A percentile compares a stretch with the other conserved stretches of the same genome.
Conservation (phyloP, 1,139 yeast species). For the Spathaspora sp. region DNA sequence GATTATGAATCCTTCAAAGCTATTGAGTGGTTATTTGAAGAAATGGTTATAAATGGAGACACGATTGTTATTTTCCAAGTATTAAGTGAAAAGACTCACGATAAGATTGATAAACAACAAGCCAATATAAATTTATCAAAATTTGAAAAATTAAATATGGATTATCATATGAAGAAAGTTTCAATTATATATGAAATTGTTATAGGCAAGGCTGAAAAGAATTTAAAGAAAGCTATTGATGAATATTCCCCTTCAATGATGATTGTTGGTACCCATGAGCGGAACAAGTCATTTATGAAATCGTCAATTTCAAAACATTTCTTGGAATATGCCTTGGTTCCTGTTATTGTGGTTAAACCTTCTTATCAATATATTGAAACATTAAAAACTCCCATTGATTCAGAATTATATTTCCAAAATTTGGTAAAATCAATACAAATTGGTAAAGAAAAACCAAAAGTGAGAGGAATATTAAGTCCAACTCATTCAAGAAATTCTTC, state of each 20-base stretch:
- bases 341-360: conserved; percentile 68
- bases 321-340: conserved; percentile 64
- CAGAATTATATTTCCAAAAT: conserved; percentile 31
- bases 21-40: conserved; percentile 65
- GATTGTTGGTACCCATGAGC: conserved; percentile 60
- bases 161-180: conserved; percentile 40
- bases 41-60: conserved; percentile 63
- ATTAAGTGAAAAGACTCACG: conserved; percentile 42
- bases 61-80: conserved; percentile 62
- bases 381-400: conserved; percentile 25
- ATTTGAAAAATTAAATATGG: conserved; percentile 46
- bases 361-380: conserved; percentile 39
- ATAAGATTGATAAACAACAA: conserved; percentile 26
- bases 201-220: conserved; percentile 60
- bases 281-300: conserved; percentile 43
- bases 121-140: conserved; percentile 38
- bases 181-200: conserved; percentile 60
- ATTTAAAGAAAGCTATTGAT: conserved; percentile 52
- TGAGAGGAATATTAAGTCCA: conserved; percentile 17
- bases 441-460: conserved; percentile 10
- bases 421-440: conserved; percentile 27
- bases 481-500: conserved; percentile 18
- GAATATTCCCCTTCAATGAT: conserved; percentile 67
- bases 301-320: conserved; percentile 60
- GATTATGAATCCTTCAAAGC: conserved; percentile 60